Base-by-base conservation (phyloP, 768 basidiomycete genomes). In the Amanita molliuscula region DNA sequence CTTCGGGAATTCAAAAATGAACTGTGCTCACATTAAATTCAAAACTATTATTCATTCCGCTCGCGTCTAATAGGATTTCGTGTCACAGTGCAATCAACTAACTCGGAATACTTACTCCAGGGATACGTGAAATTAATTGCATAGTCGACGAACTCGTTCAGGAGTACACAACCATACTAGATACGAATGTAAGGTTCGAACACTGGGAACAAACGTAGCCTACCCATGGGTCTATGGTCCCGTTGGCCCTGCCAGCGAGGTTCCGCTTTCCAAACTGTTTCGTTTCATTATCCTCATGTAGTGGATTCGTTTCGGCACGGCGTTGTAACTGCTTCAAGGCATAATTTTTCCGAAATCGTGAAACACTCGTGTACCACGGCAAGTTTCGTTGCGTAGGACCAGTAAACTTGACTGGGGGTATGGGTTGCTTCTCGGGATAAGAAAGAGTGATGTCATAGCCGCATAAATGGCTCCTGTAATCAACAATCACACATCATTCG, bases 101-200 rank as follows among this genome's bases (percentile, higher is more conserved):
- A 54, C 44, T 53, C n/a, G 37, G 35, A 26, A 33, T 2, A 62
- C 71, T 18, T 65, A 78, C 73, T 73, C 74, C 73, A 77, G 1
- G 85, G 85, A 58, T 72, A 78, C 0, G 84, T 83, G 58, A 71
- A 86, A 58, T 88, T 88, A 52, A 78, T 46, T 13, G 84, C 81
- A 55, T 87, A 87, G 62, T 87, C 84, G 28, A 83, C 57, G 63
- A 81, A 74, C 66, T 82, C 77, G 51, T 80, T 76, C 43, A 77
- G 72, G 9, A 86, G 59, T 48, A 78, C 68, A 62, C 86, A 88
- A 4, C 79, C 79, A 41, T 82, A 83, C 80, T 76, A 52, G 1
- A 54, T 11, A 41, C 43, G 47, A 15, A 44, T 44, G 50, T 49
- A 55, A 45, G 7, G 7, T 31, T 52, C 6, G 28, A 7, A 38